These are phyloP conservation scores for Yarrowia porcina DNA, from an alignment of 805 yeast species.

Conservation along the genomic window DNA sequence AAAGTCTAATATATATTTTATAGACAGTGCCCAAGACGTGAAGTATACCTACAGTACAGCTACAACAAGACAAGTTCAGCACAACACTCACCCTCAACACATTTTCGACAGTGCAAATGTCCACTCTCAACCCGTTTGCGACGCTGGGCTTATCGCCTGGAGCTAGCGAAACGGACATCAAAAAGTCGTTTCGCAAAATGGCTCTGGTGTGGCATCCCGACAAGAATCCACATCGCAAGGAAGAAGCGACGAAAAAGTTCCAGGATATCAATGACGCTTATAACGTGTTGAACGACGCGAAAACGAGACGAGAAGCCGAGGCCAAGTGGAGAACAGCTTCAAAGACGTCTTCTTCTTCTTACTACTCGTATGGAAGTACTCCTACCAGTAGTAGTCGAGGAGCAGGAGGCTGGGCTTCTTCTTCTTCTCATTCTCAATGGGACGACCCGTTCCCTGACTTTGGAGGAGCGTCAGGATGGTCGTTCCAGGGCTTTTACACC, in stretches of 20 bases:
- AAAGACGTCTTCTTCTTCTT: neutral
- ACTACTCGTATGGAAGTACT: neutral
- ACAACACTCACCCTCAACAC: neutral
- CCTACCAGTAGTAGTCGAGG: neutral
- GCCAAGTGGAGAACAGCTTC: neutral
- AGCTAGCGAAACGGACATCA: slow-evolving; percentile 56
- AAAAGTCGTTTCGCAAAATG: slow-evolving; percentile 69
- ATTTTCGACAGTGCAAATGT: neutral
- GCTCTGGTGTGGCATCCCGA: slow-evolving; percentile 80
- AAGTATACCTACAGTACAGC: too few species aligned
- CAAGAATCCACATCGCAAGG: slow-evolving; percentile 52
- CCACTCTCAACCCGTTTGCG: slow-evolving; percentile 32
- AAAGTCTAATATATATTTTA: neutral
- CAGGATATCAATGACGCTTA: slow-evolving; percentile 85
- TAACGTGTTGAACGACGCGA: neutral
- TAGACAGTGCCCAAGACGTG: neutral
- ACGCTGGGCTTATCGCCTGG: slow-evolving; percentile 49
- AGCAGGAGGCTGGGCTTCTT: neutral
- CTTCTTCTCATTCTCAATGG: neutral
- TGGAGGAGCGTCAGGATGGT: neutral
- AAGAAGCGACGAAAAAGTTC: slow-evolving; percentile 89
- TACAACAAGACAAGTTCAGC: neutral
- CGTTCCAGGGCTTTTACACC: neutral
- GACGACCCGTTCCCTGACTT: slow-evolving; percentile 1
- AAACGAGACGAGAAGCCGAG: neutral